Base-by-base conservation (phyloP, 768 basidiomycete species). In the button mushroom (Agaricus bisporus) region DNA sequence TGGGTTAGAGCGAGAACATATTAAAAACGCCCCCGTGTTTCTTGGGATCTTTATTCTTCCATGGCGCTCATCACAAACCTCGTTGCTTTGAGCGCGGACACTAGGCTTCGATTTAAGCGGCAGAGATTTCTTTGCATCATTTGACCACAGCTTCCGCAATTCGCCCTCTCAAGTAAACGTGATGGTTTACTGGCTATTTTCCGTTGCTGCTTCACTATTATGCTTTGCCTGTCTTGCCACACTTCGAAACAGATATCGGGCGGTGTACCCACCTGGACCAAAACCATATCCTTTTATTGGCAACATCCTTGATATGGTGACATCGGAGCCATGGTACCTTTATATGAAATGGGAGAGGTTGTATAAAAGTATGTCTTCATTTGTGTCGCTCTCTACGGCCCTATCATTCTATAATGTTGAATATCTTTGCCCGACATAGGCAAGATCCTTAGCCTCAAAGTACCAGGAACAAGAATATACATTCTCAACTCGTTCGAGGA, bases 401-500 rank as follows among this genome's bases (percentile, higher is more conserved):
- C 22, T 22, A 17, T 39, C 38, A 2, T n/a, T 20, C 37, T 17
- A 22, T 32, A 41, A 41, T 32, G 28, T 28, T 49, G 18, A 7
- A 45, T 26, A 32, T 32, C 32, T 7, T 32, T 32, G 2, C 32
- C 11, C 6, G 17, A 35, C 25, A 9, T 37, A 52, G 51, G 51
- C 43, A 52, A 52, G 18, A 45, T 52, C 5, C 18, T 52, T 10
- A 32, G 43, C 17, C 12, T 52, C n/a, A 44, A 28, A 9, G 22
- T 46, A 6, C 41, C 51, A 6, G 51, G 51, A 20, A 52, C 44
- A 18, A 44, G 51, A 18, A 26, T 52, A 0, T 15, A 37, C 20
- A 26, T 52, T 11, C 28, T 52, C 14, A 52, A 52, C 10, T 36
- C 51, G 8, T 26, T 37, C 5, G 44, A 45, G 36, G 51, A 52